Percentiles rank a stretch among this genome's conserved stretches.
Evolutionary conservation across 768 basidiomycete species (phyloP).

Genomic region (Xerocomus spinulosus): DNA sequence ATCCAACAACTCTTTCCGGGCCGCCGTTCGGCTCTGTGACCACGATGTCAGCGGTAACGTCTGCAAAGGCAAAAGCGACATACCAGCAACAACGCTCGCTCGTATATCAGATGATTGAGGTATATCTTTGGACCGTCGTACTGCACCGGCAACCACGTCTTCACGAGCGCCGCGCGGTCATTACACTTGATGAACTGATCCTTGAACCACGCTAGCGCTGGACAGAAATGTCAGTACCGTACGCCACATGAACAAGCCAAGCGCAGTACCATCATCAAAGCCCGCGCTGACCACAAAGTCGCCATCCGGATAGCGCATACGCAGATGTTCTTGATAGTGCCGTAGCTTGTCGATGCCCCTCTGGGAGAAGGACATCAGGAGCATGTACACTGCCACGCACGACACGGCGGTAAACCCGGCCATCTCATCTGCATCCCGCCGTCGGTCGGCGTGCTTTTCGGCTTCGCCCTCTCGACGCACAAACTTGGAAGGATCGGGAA

Average conservation of each 20-base stretch:
- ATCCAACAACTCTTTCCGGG: slow-evolving; percentile 84
- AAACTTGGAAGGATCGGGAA: slow-evolving; percentile 78
- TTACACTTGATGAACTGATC: slow-evolving; percentile 92
- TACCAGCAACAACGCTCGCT: slow-evolving; percentile 83
- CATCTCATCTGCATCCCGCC: slow-evolving; percentile 72
- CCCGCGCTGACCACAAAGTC: slow-evolving; percentile 74
- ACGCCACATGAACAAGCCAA: neutral
- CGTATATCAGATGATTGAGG: slow-evolving; percentile 89
- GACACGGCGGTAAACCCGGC: slow-evolving; percentile 82
- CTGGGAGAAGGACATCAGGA: slow-evolving; percentile 88
- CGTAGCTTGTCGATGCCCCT: slow-evolving; percentile 85
- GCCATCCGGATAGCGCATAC: slow-evolving; percentile 73
- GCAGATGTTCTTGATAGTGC: slow-evolving; percentile 75
- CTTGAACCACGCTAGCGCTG: slow-evolving; percentile 87
- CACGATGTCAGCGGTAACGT: neutral
- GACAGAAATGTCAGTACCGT: slow-evolving; percentile 3
- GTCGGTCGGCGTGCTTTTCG: slow-evolving; percentile 60
- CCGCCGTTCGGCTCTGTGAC: slow-evolving; percentile 83
- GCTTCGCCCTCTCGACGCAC: slow-evolving; percentile 63
- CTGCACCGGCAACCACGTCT: slow-evolving; percentile 81
- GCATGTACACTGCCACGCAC: slow-evolving; percentile 84
- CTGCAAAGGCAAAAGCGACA: slow-evolving; percentile 27
- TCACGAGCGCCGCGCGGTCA: slow-evolving; percentile 83
- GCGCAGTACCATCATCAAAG: slow-evolving; percentile 63
- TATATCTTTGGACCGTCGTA: slow-evolving; percentile 79